Percentiles rank a stretch among this genome's conserved stretches.
phyloP scores from a whole-genome alignment of 2,329 filamentous ascomycete species.

The Aureobasidium sp. region DNA sequence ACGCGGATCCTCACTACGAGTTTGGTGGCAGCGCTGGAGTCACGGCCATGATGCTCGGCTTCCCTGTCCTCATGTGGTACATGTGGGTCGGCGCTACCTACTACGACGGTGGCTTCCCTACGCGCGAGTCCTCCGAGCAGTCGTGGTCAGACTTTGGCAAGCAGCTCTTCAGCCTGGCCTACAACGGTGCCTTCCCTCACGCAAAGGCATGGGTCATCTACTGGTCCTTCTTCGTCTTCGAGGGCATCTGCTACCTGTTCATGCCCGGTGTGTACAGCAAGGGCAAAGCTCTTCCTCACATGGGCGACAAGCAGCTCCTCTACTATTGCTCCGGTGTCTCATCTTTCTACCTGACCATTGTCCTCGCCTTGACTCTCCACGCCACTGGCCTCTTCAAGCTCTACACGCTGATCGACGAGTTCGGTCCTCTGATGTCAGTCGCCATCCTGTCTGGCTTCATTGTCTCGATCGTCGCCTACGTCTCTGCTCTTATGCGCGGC shows the following conservation, averaged over 20 bases:
- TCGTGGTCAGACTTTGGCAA: constrained; percentile 60
- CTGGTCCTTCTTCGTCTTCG: constrained; percentile 84
- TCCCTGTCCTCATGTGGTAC: constrained; percentile 96
- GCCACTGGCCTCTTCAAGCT: constrained; percentile 77
- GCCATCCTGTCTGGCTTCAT: constrained; percentile 85
- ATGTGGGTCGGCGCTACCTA: constrained; percentile 97
- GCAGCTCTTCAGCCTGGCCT: constrained; percentile 64
- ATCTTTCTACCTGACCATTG: constrained; percentile 82
- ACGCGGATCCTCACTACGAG: constrained; percentile 53
- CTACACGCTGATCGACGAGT: constrained; percentile 89
- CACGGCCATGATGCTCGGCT: constrained; percentile 77
- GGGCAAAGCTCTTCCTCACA: constrained; percentile 78
- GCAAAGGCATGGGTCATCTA: constrained; percentile 84
- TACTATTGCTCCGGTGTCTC: constrained; percentile 92
- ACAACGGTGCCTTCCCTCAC: constrained; percentile 76
- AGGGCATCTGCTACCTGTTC: constrained; percentile 72
- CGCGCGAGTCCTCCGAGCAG: constrained; percentile 45
- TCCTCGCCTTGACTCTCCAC: constrained; percentile 63
- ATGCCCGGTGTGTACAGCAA: constrained; percentile 82
- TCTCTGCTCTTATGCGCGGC: constrained; percentile 72
- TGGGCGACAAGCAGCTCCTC: constrained; percentile 72
- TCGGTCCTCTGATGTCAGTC: constrained; percentile 85
- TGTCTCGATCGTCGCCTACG: constrained; percentile 75
- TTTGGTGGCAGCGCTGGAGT: constrained; percentile 85
- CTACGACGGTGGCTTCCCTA: constrained; percentile 76